Evolutionary conservation across 2,329 filamentous ascomycete genomes (phyloP).

Genomic region (Aspergillus puulaauensis): DNA sequence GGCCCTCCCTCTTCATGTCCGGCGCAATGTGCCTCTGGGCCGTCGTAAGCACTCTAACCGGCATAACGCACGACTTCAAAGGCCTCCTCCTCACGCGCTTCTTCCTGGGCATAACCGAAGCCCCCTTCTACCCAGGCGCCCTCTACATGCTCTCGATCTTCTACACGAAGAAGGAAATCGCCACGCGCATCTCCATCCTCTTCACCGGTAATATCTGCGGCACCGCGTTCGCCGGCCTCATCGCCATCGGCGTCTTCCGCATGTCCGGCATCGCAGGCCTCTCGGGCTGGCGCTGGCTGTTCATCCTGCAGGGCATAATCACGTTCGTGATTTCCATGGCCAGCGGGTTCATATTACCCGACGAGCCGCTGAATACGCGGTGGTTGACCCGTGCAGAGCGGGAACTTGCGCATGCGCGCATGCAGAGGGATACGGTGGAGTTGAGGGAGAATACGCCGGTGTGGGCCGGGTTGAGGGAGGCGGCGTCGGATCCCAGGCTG

Average conservation of each 20-base stretch:
- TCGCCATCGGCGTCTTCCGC: slow-evolving; percentile 59
- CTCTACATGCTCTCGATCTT: slow-evolving; percentile 65
- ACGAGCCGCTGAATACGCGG: no score
- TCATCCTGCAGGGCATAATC: slow-evolving; percentile 51
- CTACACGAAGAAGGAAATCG: slow-evolving; percentile 62
- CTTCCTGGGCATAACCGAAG: slow-evolving; percentile 33
- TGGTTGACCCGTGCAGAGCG: no score
- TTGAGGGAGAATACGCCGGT: no score
- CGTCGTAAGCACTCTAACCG: slow-evolving; percentile 27
- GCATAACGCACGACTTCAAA: slow-evolving; percentile 38
- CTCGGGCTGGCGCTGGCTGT: slow-evolving; percentile 51
- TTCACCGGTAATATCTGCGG: slow-evolving; percentile 62
- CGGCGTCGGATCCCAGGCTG: slow-evolving; percentile 31
- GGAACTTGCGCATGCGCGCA: no score
- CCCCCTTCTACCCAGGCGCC: slow-evolving; percentile 59
- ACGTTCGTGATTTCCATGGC: slow-evolving; percentile 41
- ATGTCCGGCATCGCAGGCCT: slow-evolving; percentile 58
- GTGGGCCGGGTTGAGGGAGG: slow-evolving; percentile 33
- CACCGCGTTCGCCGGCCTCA: slow-evolving; percentile 59
- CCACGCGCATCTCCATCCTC: slow-evolving; percentile 56
- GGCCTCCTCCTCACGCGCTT: slow-evolving; percentile 41
- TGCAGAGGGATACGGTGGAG: no score
- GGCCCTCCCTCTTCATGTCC: slow-evolving; percentile 47
- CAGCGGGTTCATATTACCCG: no score
- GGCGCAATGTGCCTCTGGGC: slow-evolving; percentile 32